Percentiles rank a stretch among this genome's conserved stretches.
Evolutionary conservation across 176 grass and related monocot genomes (phyloP).

Genomic region (Phragmites australis): DNA sequence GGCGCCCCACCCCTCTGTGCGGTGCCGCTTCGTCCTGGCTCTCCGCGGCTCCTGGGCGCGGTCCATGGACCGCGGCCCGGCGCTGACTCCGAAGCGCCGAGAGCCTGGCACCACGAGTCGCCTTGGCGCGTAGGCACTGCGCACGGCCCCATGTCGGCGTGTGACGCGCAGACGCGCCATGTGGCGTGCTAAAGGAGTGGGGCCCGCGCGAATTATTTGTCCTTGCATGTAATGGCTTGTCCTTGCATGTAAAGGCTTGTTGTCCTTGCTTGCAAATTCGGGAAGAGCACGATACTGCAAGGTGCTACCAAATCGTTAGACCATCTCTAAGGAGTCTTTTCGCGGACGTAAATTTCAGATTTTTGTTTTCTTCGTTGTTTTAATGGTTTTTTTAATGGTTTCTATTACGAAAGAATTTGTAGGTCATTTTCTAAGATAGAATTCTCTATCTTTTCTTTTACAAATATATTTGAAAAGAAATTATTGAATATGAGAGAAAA

Average conservation of each 20-base stretch:
- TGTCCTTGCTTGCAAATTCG: conserved; percentile 27
- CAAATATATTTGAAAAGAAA: no score
- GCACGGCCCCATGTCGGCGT: conserved; percentile 13
- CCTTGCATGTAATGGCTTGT: conserved; percentile 35
- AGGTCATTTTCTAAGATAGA: no score
- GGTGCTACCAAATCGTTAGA: no score
- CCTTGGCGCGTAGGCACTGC: conserved; percentile 2
- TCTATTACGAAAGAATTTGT: no score
- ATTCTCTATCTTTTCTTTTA: no score
- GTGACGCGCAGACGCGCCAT: neutral
- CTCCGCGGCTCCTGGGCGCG: conserved; percentile 4
- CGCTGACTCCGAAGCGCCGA: neutral
- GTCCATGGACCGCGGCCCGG: conserved; percentile 14
- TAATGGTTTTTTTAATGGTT: no score
- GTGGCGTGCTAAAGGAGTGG: neutral
- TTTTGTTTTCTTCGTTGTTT: no score
- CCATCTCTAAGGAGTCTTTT: no score
- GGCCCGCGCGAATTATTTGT: neutral
- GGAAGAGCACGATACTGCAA: neutral
- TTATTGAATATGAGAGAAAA: no score
- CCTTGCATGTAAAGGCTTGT: conserved; percentile 26
- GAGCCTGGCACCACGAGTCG: neutral
- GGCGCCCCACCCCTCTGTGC: neutral
- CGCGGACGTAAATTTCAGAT: no score
- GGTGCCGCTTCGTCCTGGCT: conserved; percentile 25